Evolutionary conservation across 2,329 filamentous ascomycete genomes (phyloP), one percentile per base, ranked within the genome.

Genomic region (Xylaria sp.): DNA sequence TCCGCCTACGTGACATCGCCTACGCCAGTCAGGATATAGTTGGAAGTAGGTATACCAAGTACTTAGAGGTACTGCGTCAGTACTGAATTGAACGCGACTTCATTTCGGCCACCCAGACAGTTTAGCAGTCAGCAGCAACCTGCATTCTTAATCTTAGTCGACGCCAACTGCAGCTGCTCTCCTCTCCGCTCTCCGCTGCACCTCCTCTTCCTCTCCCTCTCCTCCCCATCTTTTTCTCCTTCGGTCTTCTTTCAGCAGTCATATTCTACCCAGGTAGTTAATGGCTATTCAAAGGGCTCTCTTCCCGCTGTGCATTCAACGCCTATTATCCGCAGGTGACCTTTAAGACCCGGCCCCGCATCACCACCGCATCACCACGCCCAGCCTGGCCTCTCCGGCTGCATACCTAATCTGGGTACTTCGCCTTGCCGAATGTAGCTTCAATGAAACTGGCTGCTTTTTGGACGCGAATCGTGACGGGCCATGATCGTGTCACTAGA

Each of bases 311-410:
- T 39, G 15, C 29, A n/a, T 42, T 10, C 22, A n/a, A 11, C 38
- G 3, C 5, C 49, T n/a, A 11, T 45, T 53, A 0, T 29, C n/a
- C n/a, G n/a, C n/a, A n/a, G n/a, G n/a, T 42, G 22, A n/a, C 44
- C 45, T 15, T 17, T 36, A 20, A 33, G 7, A 31, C 11, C 7
- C 13, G 25, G 59, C 59, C 59, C 64, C 47, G 59, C 64, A 66
- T 62, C 38, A 39, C 27, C 20, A 27, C n/a, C 53, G 55, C 53
- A 44, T 27, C 39, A n/a, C n/a, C 33, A 36, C 44, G 20, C 29
- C 20, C 44, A 38, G 27, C n/a, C 44, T 49, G 10, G 22, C 31
- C n/a, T 29, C 62, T 54, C 38, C 22, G 47, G n/a, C 54, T 39
- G 20, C 53, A 42, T 42, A 11, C 25, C 25, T 4, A 17, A 15